Conservation (phyloP, 768 basidiomycete species). For the Agaricus sinodeliciosus region DNA sequence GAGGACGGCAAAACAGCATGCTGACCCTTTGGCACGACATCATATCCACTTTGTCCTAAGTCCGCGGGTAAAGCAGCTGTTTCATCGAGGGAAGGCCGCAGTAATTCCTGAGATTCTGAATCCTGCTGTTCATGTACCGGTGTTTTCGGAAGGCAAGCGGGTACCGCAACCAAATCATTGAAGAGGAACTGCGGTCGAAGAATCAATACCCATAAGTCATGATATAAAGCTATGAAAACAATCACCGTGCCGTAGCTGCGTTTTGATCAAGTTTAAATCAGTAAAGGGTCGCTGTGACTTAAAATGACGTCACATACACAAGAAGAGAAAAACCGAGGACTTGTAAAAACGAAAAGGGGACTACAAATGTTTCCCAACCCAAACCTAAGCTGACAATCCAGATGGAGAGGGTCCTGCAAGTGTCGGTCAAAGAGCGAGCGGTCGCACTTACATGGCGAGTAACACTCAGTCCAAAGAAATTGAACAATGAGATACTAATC, state of each 20-base stretch:
- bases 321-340: conserved; percentile 80
- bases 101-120: conserved; percentile 50
- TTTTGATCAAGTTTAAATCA: conserved; percentile 2
- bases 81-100: conserved; percentile 56
- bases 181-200: conserved; percentile 64
- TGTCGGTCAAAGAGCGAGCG: conserved; percentile 86
- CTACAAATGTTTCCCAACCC: conserved; percentile 85
- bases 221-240: conserved; percentile 13
- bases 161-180: conserved; percentile 71
- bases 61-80: conserved; percentile 79
- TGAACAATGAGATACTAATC: conserved; percentile 74
- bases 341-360: conserved; percentile 78
- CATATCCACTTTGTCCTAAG: conserved; percentile 77
- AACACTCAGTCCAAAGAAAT: conserved; percentile 87
- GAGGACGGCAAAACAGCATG: conserved; percentile 19
- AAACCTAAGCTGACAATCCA: conserved; percentile 88
- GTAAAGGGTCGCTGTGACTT: not conserved
- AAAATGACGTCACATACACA: conserved; percentile 56
- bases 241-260: conserved; percentile 79
- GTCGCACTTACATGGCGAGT: conserved; percentile 93
- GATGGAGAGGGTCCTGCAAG: conserved; percentile 92
- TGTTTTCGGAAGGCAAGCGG: conserved; percentile 53
- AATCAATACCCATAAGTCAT: not conserved
- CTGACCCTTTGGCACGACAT: conserved; percentile 60
- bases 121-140: conserved; percentile 24